Conservation (phyloP, 2,329 filamentous ascomycete genomes). For the Emergomyces pasteurianus region DNA sequence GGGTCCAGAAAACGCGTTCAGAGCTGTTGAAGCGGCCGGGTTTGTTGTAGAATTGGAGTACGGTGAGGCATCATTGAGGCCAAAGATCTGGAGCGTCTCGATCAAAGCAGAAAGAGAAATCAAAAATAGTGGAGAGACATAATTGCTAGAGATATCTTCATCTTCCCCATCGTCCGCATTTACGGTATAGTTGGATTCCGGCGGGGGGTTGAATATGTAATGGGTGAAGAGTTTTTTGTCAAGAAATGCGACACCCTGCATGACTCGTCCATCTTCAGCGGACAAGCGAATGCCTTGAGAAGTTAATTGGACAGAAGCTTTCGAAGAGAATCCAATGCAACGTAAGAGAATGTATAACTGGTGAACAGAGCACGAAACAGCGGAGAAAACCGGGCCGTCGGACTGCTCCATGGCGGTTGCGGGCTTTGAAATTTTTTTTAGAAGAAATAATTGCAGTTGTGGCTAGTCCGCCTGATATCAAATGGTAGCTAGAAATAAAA, state of each 20-base stretch:
- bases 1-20: slow-evolving; percentile 73
- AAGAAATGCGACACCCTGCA: slow-evolving; percentile 83
- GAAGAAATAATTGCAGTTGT: neutral
- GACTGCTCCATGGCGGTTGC: slow-evolving; percentile 6
- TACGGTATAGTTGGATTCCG: slow-evolving; percentile 10
- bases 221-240: slow-evolving; percentile 81
- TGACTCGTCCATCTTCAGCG: slow-evolving; percentile 75
- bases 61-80: slow-evolving; percentile 51
- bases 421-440: neutral
- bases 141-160: slow-evolving; percentile 25
- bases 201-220: slow-evolving; percentile 54
- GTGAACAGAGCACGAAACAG: slow-evolving; percentile 49
- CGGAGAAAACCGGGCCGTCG: slow-evolving; percentile 38
- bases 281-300: slow-evolving; percentile 77
- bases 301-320: slow-evolving; percentile 61
- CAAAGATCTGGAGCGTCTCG: slow-evolving; percentile 92
- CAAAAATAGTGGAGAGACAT: slow-evolving; percentile 58
- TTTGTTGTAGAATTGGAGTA: slow-evolving; percentile 20
- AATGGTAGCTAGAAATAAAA: slow-evolving; percentile 23
- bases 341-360: slow-evolving; percentile 49
- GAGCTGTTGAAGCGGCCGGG: slow-evolving; percentile 29
- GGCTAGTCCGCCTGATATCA: slow-evolving; percentile 6
- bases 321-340: slow-evolving; percentile 49
- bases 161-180: slow-evolving; percentile 29
- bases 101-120: slow-evolving; percentile 78